phyloP scores from a whole-genome alignment of 768 basidiomycete species.

The Galerina sulciceps region DNA sequence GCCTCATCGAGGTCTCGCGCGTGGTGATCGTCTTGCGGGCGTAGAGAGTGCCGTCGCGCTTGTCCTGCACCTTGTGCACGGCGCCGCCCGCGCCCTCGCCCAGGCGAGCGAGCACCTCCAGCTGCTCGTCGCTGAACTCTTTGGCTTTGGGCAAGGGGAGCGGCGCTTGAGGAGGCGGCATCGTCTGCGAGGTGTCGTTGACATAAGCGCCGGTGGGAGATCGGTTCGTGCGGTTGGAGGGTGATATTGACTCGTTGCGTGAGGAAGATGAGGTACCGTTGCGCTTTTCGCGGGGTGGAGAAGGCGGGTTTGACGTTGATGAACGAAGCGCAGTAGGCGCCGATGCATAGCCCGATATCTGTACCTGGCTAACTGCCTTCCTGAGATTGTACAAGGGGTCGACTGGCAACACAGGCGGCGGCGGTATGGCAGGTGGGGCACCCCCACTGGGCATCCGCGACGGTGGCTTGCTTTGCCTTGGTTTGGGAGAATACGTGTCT shows the following conservation, averaged over 20 bases:
- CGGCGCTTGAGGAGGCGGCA: neutral
- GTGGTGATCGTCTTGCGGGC: constrained; percentile 95
- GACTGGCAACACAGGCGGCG: neutral
- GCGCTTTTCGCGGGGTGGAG: neutral
- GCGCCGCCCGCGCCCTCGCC: constrained; percentile 97
- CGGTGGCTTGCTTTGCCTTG: neutral
- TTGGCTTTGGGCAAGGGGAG: neutral
- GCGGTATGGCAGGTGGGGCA: constrained; percentile 4
- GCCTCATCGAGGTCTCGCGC: constrained; percentile 86
- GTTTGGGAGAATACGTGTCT: constrained; percentile 9
- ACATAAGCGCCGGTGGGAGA: neutral
- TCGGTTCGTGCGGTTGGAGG: neutral
- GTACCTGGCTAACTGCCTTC: constrained; percentile 5
- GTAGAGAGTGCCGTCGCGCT: constrained; percentile 74
- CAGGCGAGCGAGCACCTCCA: constrained; percentile 76
- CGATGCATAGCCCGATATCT: neutral
- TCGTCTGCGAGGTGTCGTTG: neutral
- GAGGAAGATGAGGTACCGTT: neutral
- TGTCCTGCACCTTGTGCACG: constrained; percentile 90
- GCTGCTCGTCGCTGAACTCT: constrained; percentile 56
- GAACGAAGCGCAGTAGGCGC: neutral
- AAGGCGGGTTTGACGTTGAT: neutral
- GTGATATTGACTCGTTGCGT: neutral
- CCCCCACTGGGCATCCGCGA: neutral
- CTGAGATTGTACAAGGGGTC: constrained; percentile 1